Percentiles rank a stretch among this genome's conserved stretches.
These are phyloP conservation scores for Phytophthora colocasiae DNA, from an alignment of 352 stramenopile genomes.

Conservation along the genomic window DNA sequence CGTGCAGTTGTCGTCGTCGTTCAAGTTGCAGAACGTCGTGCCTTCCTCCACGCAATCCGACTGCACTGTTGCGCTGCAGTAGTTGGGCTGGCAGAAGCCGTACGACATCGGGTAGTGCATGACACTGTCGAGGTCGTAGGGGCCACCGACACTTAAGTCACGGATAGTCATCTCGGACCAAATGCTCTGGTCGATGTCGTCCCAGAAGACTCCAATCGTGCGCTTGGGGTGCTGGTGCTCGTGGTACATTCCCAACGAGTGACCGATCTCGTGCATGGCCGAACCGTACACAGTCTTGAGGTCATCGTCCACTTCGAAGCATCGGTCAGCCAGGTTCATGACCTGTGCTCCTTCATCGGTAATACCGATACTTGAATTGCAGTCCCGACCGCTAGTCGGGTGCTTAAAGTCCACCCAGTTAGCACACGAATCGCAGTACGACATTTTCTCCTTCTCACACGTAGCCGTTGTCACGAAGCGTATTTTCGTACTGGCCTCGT, in stretches of 20 bases:
- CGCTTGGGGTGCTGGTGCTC: conserved; percentile 83
- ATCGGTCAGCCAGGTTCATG: conserved; percentile 80
- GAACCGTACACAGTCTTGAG: conserved; percentile 79
- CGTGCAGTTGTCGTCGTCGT: conserved; percentile 70
- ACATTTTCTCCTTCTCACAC: conserved; percentile 55
- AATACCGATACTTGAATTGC: conserved; percentile 82
- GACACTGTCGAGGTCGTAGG: conserved; percentile 74
- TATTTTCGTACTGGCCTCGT: conserved; percentile 74
- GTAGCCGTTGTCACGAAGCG: conserved; percentile 66
- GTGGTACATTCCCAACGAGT: conserved; percentile 81
- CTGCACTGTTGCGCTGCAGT: conserved; percentile 48
- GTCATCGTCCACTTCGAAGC: conserved; percentile 77
- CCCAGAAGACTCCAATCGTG: conserved; percentile 76
- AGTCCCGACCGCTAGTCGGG: conserved; percentile 70
- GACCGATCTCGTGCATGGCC: conserved; percentile 86
- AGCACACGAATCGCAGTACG: conserved; percentile 70
- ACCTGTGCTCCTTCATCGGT: conserved; percentile 66
- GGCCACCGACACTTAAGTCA: conserved; percentile 67
- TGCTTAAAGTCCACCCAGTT: conserved; percentile 86
- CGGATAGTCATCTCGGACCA: conserved; percentile 79
- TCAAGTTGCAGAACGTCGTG: conserved; percentile 78
- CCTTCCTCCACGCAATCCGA: conserved; percentile 58
- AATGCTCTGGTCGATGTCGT: conserved; percentile 74
- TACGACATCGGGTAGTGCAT: conserved; percentile 86
- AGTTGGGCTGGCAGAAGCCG: conserved; percentile 75